These are phyloP conservation scores for Ustilago vetiveriae DNA, from an alignment of 1,284 basidiomycete species.

Conservation along the genomic window DNA sequence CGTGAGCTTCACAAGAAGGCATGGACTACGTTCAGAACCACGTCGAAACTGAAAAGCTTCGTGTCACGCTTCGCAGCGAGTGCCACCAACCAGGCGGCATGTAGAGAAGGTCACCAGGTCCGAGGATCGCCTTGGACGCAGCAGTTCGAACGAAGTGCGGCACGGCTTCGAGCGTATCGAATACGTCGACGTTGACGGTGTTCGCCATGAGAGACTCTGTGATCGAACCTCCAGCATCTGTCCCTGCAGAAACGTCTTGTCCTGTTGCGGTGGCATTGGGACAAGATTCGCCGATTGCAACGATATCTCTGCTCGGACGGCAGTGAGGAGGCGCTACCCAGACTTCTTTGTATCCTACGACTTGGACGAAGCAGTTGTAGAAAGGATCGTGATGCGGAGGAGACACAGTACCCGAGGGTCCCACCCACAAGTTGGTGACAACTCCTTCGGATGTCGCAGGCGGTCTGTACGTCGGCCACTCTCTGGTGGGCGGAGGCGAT, in stretches of 20 bases:
- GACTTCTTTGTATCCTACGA: slow-evolving; percentile 86
- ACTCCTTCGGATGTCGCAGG: slow-evolving; percentile 75
- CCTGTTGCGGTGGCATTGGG: neutral
- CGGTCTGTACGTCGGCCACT: slow-evolving; percentile 72
- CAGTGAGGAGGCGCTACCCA: slow-evolving; percentile 81
- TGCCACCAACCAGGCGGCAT: slow-evolving; percentile 60
- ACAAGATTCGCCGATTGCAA: too few species aligned
- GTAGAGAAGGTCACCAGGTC: slow-evolving; percentile 53
- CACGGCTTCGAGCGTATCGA: slow-evolving; percentile 1
- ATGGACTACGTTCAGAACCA: slow-evolving; percentile 25
- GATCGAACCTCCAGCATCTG: neutral
- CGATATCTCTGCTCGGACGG: neutral
- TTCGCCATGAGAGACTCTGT: slow-evolving; percentile 45
- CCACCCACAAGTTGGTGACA: slow-evolving; percentile 87
- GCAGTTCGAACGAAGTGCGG: slow-evolving; percentile 7
- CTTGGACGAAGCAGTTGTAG: slow-evolving; percentile 89
- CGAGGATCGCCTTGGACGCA: slow-evolving; percentile 34
- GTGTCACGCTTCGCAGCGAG: slow-evolving; percentile 43
- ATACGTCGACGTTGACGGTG: slow-evolving; percentile 48
- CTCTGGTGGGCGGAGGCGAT: slow-evolving; percentile 67
- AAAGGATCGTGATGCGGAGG: slow-evolving; percentile 97
- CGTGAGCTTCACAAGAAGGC: neutral
- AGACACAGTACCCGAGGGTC: slow-evolving; percentile 78
- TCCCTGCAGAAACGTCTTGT: neutral
- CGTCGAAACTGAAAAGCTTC: slow-evolving; percentile 36